Conservation (phyloP, 2,329 filamentous ascomycete species). For the Clarireedia paspali region DNA sequence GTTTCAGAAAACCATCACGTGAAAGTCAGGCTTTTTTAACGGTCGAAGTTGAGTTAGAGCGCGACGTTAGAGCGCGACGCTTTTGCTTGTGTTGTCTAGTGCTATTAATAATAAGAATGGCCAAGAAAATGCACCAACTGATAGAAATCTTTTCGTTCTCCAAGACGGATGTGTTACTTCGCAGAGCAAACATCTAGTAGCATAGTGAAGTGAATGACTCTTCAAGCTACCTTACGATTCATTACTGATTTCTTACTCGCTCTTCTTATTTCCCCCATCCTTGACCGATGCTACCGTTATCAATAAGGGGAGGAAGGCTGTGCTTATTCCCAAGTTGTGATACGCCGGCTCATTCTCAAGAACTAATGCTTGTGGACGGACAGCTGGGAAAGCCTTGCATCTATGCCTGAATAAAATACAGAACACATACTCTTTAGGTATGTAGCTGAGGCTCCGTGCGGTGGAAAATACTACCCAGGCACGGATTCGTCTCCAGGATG, state of each 20-base stretch:
- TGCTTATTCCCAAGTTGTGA: background rate
- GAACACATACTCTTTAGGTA: background rate
- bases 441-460: background rate
- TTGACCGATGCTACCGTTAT: background rate
- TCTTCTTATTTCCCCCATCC: too few relatives aligned
- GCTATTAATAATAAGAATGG: background rate
- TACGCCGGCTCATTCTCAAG: background rate
- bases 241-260: too few relatives aligned
- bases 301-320: background rate
- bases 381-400: constrained; percentile 5
- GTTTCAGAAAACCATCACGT: background rate
- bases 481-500: too few relatives aligned
- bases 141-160: too few relatives aligned
- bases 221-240: too few relatives aligned
- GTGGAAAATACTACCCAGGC: too few relatives aligned
- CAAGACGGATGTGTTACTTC: too few relatives aligned
- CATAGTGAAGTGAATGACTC: too few relatives aligned
- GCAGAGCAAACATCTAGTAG: too few relatives aligned
- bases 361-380: background rate
- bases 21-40: background rate
- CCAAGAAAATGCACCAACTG: background rate
- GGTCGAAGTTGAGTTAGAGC: background rate
- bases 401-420: background rate
- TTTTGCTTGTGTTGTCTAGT: background rate
- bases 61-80: background rate